These are phyloP conservation scores for Arthrobotrys musiformis DNA, from an alignment of 2,329 filamentous ascomycete species.

Conservation along the genomic window DNA sequence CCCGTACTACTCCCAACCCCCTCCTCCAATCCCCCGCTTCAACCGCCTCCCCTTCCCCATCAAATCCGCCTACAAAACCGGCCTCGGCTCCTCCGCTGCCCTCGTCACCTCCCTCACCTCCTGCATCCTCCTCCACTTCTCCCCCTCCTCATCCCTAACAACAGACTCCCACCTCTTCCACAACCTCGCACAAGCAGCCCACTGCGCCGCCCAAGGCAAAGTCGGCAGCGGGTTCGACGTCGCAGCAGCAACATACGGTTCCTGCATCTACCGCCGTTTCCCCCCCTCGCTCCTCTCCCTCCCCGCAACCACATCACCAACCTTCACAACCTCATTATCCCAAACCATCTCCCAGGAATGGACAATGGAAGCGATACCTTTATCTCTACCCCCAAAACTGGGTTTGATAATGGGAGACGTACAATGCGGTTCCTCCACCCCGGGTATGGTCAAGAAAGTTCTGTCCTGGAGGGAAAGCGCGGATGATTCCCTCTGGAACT, in stretches of 20 bases:
- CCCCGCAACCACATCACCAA: conserved; percentile 69
- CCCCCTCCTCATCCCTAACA: conserved; percentile 64
- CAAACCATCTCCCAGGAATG: conserved; percentile 75
- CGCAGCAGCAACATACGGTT: conserved; percentile 89
- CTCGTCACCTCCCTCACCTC: conserved; percentile 88
- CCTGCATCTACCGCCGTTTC: conserved; percentile 91
- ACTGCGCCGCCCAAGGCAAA: conserved; percentile 96
- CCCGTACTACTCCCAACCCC: conserved; percentile 88
- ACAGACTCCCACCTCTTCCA: conserved; percentile 68
- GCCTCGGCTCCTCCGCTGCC: conserved; percentile 91
- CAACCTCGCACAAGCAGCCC: conserved; percentile 91
- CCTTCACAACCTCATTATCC: conserved; percentile 75
- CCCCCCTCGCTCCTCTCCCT: conserved; percentile 78
- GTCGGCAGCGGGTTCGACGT: conserved; percentile 96
- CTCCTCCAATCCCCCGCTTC: conserved; percentile 69
- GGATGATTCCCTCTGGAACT: conserved; percentile 76
- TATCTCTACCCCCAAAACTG: conserved; percentile 76
- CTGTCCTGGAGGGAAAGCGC: conserved; percentile 82
- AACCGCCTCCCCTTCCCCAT: conserved; percentile 80
- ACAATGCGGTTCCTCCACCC: conserved; percentile 90
- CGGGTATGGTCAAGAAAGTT: conserved; percentile 94
- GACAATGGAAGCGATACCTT: conserved; percentile 76
- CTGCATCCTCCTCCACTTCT: conserved; percentile 79
- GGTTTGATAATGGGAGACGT: conserved; percentile 94
- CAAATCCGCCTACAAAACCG: conserved; percentile 87